Evolutionary conservation across 257 asterid species (phyloP), one percentile per base, ranked within the genome.

Genomic region (Przewalskia tangutica): DNA sequence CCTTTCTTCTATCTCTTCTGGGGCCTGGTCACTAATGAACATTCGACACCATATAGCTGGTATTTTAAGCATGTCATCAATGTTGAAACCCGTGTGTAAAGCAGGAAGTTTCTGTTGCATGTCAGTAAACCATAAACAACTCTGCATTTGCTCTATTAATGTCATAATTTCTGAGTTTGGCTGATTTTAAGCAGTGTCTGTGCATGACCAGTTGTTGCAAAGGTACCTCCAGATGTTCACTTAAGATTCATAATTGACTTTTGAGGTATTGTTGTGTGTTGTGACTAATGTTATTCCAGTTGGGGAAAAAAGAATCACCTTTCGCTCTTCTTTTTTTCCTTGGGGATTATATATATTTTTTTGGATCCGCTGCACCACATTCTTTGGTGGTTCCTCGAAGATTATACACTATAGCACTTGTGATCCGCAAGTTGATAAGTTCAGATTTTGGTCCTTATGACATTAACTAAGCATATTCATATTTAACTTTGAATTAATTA

Each of bases 1-100:
- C 93, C 8, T 96, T 96, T 82, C 99, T 96, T 80, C 94, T 94
- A 18, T 79, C 93, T 18, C 97, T 96, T 44, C 63, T 96, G 46
- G 97, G 98, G 5, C 86, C 93, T 67, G 90, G 83, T 81, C 94
- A 82, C 80, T 88, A 85, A 85, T 75, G 54, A 34, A 60, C 17
- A 11, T 11, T 48, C 42, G 11, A 46, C 40, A 17, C 79, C 79
- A 23, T 48, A 32, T 36, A 73, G 2, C 23, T 48, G 13, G 59
- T 73, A 0, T 48, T 27, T 27, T 27, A 27, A 48, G 60, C 48
- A 7, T 73, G 60, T 20, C 34, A 44, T 70, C 38, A 44, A 11
- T 11, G 58, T 71, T 71, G 58, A 71, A 44, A 44, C 38, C 8
- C 23, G 2, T 63, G 34, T 11, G 7, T 48, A 73, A 73, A 27